Percentiles rank a stretch among this genome's conserved stretches.
These are phyloP conservation scores for Asclepias syriaca DNA, from an alignment of 257 asterid genomes.

Conservation along the genomic window DNA sequence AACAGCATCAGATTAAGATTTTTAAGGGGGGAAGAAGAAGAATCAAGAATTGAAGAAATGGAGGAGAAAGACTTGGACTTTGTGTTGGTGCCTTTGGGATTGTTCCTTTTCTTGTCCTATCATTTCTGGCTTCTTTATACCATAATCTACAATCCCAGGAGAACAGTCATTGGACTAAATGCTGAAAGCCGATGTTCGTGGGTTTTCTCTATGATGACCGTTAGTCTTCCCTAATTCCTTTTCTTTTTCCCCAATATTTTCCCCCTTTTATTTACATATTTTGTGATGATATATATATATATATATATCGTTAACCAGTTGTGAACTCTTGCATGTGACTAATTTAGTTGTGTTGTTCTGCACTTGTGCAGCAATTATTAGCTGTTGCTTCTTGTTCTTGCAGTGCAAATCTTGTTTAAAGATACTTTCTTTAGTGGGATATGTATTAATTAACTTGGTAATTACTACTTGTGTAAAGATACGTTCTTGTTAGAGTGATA, in stretches of 20 bases:
- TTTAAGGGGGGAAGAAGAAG: not conserved
- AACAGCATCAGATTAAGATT: too few relatives aligned
- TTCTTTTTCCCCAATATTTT: not conserved
- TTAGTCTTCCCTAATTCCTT: constrained; percentile 23
- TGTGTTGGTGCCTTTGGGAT: constrained; percentile 66
- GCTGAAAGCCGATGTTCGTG: constrained; percentile 64
- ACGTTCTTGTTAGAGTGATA: not conserved
- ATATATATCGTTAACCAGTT: too few relatives aligned
- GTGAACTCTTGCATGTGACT: not conserved
- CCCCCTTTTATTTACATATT: not conserved
- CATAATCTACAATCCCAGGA: constrained; percentile 38
- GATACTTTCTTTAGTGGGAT: too few relatives aligned
- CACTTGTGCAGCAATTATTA: not conserved
- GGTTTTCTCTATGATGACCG: constrained; percentile 77
- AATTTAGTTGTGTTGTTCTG: not conserved
- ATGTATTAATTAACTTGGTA: too few relatives aligned
- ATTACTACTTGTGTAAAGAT: too few relatives aligned
- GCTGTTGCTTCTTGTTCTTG: not conserved
- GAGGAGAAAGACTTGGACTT: constrained; percentile 51
- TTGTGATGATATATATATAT: not conserved
- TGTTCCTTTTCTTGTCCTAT: constrained; percentile 41
- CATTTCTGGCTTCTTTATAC: constrained; percentile 67
- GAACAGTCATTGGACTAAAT: constrained; percentile 70
- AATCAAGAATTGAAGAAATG: constrained; percentile 23
- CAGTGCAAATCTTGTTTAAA: too few relatives aligned